These are phyloP conservation scores for Pulveroboletus ravenelii DNA, from an alignment of 768 basidiomycete species.

Conservation along the genomic window DNA sequence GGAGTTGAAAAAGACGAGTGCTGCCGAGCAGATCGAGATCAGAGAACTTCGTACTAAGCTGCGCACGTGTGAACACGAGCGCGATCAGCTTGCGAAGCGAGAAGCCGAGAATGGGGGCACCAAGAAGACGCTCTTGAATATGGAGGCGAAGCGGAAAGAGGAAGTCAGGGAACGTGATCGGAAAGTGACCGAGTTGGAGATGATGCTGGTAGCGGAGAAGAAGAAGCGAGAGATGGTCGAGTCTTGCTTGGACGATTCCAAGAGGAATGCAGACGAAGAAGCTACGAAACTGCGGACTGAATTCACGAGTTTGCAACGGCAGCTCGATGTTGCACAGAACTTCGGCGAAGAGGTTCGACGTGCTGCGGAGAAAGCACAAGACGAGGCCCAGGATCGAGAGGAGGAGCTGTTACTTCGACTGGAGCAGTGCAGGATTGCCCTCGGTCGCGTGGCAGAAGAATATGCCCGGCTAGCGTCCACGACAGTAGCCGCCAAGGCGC, in stretches of 20 bases:
- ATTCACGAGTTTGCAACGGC: constrained; percentile 33
- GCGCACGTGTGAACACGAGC: constrained; percentile 54
- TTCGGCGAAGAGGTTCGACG: constrained; percentile 35
- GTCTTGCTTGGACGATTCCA: constrained; percentile 38
- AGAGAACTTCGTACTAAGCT: constrained; percentile 60
- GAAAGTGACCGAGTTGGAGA: constrained; percentile 54
- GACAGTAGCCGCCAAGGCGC: constrained; percentile 35
- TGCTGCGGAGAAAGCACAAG: constrained; percentile 30
- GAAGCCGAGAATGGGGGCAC: constrained; percentile 48
- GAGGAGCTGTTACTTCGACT: constrained; percentile 46
- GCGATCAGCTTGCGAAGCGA: constrained; percentile 45
- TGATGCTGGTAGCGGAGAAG: constrained; percentile 43
- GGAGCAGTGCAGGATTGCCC: constrained; percentile 43
- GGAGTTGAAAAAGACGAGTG: constrained; percentile 50
- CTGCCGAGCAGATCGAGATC: constrained; percentile 53
- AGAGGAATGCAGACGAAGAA: constrained; percentile 41
- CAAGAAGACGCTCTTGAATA: constrained; percentile 44
- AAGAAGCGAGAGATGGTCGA: constrained; percentile 48
- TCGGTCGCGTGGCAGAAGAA: constrained; percentile 48
- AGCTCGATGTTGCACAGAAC: constrained; percentile 34
- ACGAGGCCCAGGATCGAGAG: constrained; percentile 36
- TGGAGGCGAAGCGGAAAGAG: constrained; percentile 50
- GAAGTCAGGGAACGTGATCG: constrained; percentile 52
- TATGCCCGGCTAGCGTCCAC: constrained; percentile 47
- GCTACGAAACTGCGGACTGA: constrained; percentile 30